Evolutionary conservation across 768 basidiomycete species (phyloP).

Genomic region (Rhizopogon vulgaris): DNA sequence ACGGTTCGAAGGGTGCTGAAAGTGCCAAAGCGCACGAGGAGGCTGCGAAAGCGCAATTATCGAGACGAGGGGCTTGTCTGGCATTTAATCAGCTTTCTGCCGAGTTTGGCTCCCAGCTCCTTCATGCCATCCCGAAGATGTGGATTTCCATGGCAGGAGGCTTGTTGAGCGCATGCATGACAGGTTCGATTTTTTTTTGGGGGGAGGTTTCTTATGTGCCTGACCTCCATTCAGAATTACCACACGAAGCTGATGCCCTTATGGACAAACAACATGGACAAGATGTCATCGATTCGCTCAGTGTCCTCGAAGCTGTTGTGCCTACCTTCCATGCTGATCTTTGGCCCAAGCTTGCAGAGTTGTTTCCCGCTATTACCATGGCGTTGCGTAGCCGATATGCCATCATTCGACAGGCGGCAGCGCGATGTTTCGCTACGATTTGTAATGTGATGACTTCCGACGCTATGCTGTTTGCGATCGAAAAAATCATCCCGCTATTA

Average conservation of each 20-base stretch:
- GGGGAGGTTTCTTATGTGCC: not conserved
- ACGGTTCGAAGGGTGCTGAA: slow-evolving; percentile 36
- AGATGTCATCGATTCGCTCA: slow-evolving; percentile 88
- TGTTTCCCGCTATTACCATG: slow-evolving; percentile 71
- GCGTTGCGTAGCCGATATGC: slow-evolving; percentile 85
- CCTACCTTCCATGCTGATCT: slow-evolving; percentile 69
- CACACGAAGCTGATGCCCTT: slow-evolving; percentile 51
- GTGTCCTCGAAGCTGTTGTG: slow-evolving; percentile 78
- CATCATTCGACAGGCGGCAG: slow-evolving; percentile 84
- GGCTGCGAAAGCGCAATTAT: slow-evolving; percentile 57
- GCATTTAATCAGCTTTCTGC: slow-evolving; percentile 76
- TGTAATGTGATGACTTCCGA: slow-evolving; percentile 81
- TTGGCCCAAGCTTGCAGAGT: slow-evolving; percentile 58
- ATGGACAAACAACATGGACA: slow-evolving; percentile 78
- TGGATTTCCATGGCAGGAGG: slow-evolving; percentile 91
- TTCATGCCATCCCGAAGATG: slow-evolving; percentile 85
- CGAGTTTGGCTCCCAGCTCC: slow-evolving; percentile 65
- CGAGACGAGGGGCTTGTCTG: slow-evolving; percentile 78
- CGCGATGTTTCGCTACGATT: slow-evolving; percentile 80
- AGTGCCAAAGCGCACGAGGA: slow-evolving; percentile 45
- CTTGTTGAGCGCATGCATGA: slow-evolving; percentile 57
- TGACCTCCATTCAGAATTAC: slow-evolving; percentile 35
- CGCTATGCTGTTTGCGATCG: slow-evolving; percentile 88
- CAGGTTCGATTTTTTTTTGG: slow-evolving; percentile 39
- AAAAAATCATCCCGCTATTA: slow-evolving; percentile 73